Evolutionary conservation across 75 land plant species (phyloP).

Genomic region (Selaginella moellendorffii): DNA sequence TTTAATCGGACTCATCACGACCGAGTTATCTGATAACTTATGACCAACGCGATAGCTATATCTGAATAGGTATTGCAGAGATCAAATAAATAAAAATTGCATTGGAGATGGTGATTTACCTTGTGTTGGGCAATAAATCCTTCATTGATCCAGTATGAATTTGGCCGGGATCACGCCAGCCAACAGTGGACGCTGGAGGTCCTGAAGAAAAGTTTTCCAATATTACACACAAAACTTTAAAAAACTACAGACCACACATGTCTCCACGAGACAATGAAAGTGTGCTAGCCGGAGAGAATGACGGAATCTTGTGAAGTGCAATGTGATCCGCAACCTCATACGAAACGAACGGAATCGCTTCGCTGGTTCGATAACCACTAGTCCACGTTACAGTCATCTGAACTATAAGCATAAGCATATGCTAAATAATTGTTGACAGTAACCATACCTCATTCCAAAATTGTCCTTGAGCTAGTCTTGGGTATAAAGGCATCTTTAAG

Average conservation of each 20-base stretch:
- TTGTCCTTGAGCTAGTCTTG: constrained; percentile 63
- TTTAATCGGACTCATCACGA: constrained; percentile 41
- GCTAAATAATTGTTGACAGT: neutral
- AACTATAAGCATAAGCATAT: constrained; percentile 4
- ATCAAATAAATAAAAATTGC: neutral
- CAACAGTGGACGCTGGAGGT: constrained; percentile 85
- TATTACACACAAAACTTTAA: neutral
- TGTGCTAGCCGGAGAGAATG: constrained; percentile 54
- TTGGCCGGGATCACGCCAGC: constrained; percentile 97
- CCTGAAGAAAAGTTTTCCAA: constrained; percentile 30
- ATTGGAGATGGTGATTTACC: constrained; percentile 18
- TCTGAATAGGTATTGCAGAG: constrained; percentile 47
- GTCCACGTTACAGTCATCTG: constrained; percentile 99
- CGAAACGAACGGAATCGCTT: constrained; percentile 68
- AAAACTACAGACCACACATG: constrained; percentile 74
- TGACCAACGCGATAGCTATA: constrained; percentile 70
- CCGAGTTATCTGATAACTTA: constrained; percentile 40
- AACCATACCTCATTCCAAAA: constrained; percentile 67
- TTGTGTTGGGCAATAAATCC: constrained; percentile 66
- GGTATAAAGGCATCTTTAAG: neutral
- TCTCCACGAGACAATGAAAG: constrained; percentile 44
- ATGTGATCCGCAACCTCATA: constrained; percentile 55
- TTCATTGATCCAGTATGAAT: constrained; percentile 76
- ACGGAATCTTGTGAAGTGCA: constrained; percentile 15
- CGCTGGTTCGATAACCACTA: constrained; percentile 70